Evolutionary conservation across 2,329 filamentous ascomycete species (phyloP).

Genomic region (Colletotrichum phormii): DNA sequence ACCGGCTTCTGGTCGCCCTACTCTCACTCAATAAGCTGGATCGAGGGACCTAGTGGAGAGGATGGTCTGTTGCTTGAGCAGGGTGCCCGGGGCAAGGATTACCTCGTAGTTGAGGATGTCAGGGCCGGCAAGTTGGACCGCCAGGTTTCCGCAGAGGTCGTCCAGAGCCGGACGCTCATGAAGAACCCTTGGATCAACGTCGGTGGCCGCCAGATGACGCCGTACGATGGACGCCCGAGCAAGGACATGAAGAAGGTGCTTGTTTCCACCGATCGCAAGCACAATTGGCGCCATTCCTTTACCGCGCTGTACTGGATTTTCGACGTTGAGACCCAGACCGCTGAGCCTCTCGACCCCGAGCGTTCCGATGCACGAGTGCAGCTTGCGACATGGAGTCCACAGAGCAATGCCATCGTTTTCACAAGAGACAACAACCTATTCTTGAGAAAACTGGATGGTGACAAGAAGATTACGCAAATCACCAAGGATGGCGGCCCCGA

Average conservation of each 20-base stretch:
- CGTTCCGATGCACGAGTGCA: constrained; percentile 77
- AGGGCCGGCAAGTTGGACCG: constrained; percentile 51
- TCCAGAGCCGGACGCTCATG: constrained; percentile 79
- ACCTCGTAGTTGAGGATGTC: constrained; percentile 89
- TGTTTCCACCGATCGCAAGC: constrained; percentile 76
- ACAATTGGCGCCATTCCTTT: constrained; percentile 91
- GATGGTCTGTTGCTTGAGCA: constrained; percentile 88
- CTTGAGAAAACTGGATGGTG: constrained; percentile 70
- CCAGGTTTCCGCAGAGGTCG: constrained; percentile 45
- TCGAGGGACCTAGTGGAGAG: constrained; percentile 77
- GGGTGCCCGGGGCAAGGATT: constrained; percentile 73
- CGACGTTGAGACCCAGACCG: constrained; percentile 83
- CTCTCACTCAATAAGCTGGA: constrained; percentile 79
- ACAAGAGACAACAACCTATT: constrained; percentile 92
- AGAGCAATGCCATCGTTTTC: constrained; percentile 88
- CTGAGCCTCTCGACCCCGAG: constrained; percentile 80
- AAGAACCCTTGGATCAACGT: constrained; percentile 72
- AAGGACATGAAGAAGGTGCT: constrained; percentile 88
- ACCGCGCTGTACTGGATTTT: constrained; percentile 92
- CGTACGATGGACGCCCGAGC: constrained; percentile 78
- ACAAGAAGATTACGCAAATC: constrained; percentile 74
- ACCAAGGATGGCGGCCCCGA: constrained; percentile 89
- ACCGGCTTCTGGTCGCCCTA: constrained; percentile 73
- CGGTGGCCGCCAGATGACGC: constrained; percentile 64
- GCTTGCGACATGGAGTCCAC: constrained; percentile 89